Evolutionary conservation across 1,139 yeast species (phyloP), one percentile per base, ranked within the genome.

Genomic region (Magnusiomyces clavatus): DNA sequence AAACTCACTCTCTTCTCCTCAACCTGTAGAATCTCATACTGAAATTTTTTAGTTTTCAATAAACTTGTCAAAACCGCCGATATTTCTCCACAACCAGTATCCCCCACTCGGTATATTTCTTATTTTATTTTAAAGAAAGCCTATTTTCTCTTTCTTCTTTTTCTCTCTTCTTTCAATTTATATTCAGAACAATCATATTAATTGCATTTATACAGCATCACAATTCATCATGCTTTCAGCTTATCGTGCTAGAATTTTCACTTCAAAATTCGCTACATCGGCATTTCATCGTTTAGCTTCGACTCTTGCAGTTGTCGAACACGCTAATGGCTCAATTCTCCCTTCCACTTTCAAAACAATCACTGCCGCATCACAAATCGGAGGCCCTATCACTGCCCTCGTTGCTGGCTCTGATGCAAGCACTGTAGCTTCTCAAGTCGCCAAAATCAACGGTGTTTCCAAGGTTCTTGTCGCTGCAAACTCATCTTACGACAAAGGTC

Each of bases 291-390:
- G 77, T 56, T 61, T 69, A 29, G 72, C 75, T 48, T 80, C 85
- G 42, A 87, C 96, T 0, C 75, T 90, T 61, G 83, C 94, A 1
- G 79, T 86, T 59, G 70, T 89, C 46, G 97, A 89, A 69, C 73
- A 82, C 46, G 61, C 68, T 20, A 70, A 72, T 12, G 82, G 82
- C 14, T 61, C 73, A 3, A 70, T 86, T 51, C 70, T 83, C 1
- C 80, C 94, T 2, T 80, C 86, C 1, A 80, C 96, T 2, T 74
- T 86, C 55, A 64, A 68, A 37, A 73, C 73, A 12, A 55, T 72
- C 50, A 58, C 69, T 12, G 77, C 77, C 16, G 76, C 76, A 10
- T 57, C 61, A 49, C 61, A 69, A 57, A 58, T 72, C 47, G 69
- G 65, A 11, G 70, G 69, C 20, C 55, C 68, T 34, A 63, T 72